Base-by-base conservation (phyloP, 2,329 filamentous ascomycete genomes). In the Orbilia oligospora region DNA sequence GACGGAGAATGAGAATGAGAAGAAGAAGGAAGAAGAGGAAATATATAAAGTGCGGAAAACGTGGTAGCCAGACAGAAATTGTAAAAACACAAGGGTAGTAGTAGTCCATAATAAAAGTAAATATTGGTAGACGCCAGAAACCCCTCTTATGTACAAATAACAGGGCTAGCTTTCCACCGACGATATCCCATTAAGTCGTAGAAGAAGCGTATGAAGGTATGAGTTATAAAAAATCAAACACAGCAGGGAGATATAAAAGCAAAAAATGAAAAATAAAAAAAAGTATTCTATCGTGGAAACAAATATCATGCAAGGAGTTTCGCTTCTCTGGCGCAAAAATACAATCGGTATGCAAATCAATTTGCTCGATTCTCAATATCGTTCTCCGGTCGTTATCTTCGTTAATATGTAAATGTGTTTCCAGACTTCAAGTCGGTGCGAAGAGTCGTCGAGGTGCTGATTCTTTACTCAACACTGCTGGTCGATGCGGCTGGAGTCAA, bases 401-500 rank as follows among this genome's bases (percentile, higher is more conserved):
- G 67, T 71, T 71, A 71, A 69, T 55, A 64, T 63, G 49, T 64
- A 46, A 41, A 38, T 16, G 18, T 16, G 18, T 36, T 18, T 41
- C 8, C 12, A 44, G 53, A 51, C 48, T 46, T 41, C 56, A 36
- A 65, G 51, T 58, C 72, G 20, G 66, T 36, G 12, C 44, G 41
- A 18, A 41, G 46, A 38, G 51, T n/a, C n/a, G 14, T 3, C 61
- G 55, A 20, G 63, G 55, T 9, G 33, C 33, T 8, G 46, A 46
- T 16, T 20, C 44, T 78, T 66, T 78, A 78, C 65, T 81, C 80
- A 8, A 81, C 80, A 63, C 76, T 77, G 51, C 70, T 76, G 53
- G 53, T 72, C 49, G 77, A 72, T 36, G 64, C 64, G n/a, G 78
- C 30, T 41, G 68, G 66, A 6, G 75, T 78, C 46, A 71, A 58